Conservation (phyloP, 768 basidiomycete genomes). For the Lentinula sp. region DNA sequence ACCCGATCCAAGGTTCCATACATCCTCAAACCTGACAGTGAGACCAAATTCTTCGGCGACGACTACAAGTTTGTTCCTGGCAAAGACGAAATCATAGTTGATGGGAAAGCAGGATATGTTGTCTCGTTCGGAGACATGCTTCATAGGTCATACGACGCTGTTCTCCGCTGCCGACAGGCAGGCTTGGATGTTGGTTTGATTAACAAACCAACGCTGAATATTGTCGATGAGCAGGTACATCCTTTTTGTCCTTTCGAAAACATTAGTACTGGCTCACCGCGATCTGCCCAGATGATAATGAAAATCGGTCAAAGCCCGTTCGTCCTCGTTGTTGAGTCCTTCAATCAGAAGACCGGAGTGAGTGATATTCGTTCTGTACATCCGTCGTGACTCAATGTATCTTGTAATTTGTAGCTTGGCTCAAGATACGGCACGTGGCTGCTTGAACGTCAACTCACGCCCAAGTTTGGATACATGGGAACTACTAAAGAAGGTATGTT, state of each 20-base stretch:
- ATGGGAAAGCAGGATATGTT: slow-evolving; percentile 77
- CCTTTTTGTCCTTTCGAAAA: neutral
- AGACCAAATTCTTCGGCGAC: slow-evolving; percentile 57
- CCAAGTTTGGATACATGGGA: slow-evolving; percentile 79
- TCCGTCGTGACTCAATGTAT: neutral
- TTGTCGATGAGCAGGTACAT: slow-evolving; percentile 73
- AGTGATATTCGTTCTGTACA: slow-evolving; percentile 7
- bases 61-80: slow-evolving; percentile 78
- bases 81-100: slow-evolving; percentile 76
- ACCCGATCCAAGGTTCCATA: slow-evolving; percentile 88
- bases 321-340: slow-evolving; percentile 80
- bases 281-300: slow-evolving; percentile 38
- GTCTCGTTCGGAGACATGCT: slow-evolving; percentile 86
- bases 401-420: slow-evolving; percentile 43
- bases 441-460: slow-evolving; percentile 74
- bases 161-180: slow-evolving; percentile 61
- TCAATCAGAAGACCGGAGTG: slow-evolving; percentile 87
- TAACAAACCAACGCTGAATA: slow-evolving; percentile 80
- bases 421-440: slow-evolving; percentile 85
- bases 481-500: slow-evolving; percentile 61
- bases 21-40: slow-evolving; percentile 62
- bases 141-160: slow-evolving; percentile 80
- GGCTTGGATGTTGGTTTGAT: slow-evolving; percentile 80
- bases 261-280: neutral
- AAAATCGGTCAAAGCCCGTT: slow-evolving; percentile 73